Base-by-base conservation (phyloP, 2,329 filamentous ascomycete species). In the Penicillium sp. region DNA sequence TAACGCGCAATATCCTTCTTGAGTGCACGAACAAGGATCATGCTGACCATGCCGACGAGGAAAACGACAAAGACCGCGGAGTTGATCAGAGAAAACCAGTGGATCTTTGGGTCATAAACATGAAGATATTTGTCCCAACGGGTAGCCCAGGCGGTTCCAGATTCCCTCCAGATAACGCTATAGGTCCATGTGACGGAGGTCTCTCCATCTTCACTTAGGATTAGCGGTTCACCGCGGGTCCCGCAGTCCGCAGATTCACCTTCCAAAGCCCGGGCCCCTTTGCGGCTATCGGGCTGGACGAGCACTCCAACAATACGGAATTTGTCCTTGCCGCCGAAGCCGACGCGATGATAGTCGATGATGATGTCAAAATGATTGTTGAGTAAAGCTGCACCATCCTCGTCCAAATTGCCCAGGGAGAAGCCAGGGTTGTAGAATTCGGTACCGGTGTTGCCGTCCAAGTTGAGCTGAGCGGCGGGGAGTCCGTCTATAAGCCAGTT, bases 101-200 rank as follows among this genome's bases (percentile, higher is more conserved):
- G 94, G 64, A 99, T 97, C 79, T 94, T 95, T 46, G 94, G 92
- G 71, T 97, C 92, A 68, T 92, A 95, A 24, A 99, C 93, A 67
- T 97, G 93, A 29, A 99, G 82, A 70, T 97, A 97, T 75, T 96
- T 97, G 80, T 99, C 94, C 94, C 94, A 99, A 59, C 94, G 85
- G 10, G 94, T 99, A 23, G 94, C 94, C 87, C 96, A 99, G 1
- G 89, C 90, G 1, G 92, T 97, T 1, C 81, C 68, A 0, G 91
- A 97, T 60, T 86, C 84, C 51, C 82, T 83, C 94, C 94, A 99
- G 73, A 87, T 89, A 12, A 97, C 90, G 60, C 89, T 91, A 77
- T 99, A 99, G 4, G 91, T 96, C 78, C 90, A 99, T 2, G 85
- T 84, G 18, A 97, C 90, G 17, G 81, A 75, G 17, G 82, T 91